These are phyloP conservation scores for Sporothrix pallida DNA, from an alignment of 2,329 filamentous ascomycete genomes.

Conservation along the genomic window DNA sequence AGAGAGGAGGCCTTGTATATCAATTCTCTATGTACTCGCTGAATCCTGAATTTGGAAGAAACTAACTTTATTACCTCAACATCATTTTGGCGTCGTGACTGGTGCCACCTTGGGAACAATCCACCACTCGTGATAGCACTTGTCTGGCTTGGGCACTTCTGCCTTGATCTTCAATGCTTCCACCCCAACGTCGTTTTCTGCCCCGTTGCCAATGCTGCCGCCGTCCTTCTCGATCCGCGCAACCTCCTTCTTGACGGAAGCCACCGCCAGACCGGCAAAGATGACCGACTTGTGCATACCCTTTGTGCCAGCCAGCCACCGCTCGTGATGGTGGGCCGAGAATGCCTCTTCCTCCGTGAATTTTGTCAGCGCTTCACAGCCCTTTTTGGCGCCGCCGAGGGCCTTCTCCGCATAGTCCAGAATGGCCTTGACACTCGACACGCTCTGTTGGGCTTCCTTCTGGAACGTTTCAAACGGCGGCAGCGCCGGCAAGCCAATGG, in stretches of 20 bases:
- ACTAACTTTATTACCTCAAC: too few relatives aligned
- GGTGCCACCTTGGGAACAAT: slow-evolving; percentile 59
- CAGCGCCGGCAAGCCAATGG: slow-evolving; percentile 70
- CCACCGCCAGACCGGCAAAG: slow-evolving; percentile 68
- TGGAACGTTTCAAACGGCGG: slow-evolving; percentile 68
- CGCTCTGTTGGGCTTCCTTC: slow-evolving; percentile 50
- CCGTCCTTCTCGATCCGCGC: slow-evolving; percentile 42
- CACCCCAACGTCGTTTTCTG: not conserved
- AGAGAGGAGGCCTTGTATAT: slow-evolving; percentile 5
- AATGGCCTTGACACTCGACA: slow-evolving; percentile 49
- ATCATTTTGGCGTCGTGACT: not conserved
- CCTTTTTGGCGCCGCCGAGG: slow-evolving; percentile 57
- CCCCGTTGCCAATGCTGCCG: slow-evolving; percentile 34
- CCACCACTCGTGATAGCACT: slow-evolving; percentile 69
- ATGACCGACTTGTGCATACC: slow-evolving; percentile 73
- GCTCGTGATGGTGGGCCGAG: slow-evolving; percentile 54
- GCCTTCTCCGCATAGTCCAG: slow-evolving; percentile 55
- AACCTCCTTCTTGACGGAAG: slow-evolving; percentile 63
- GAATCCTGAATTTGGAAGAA: too few relatives aligned
- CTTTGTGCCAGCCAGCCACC: slow-evolving; percentile 66
- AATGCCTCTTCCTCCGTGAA: slow-evolving; percentile 60
- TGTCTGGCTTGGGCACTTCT: slow-evolving; percentile 59
- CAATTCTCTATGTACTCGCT: not conserved
- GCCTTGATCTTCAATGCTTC: slow-evolving; percentile 51
- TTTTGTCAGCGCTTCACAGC: slow-evolving; percentile 62